Evolutionary conservation across 164 flowering plant species (phyloP).

Genomic region (grape (Vitis vinifera)): DNA sequence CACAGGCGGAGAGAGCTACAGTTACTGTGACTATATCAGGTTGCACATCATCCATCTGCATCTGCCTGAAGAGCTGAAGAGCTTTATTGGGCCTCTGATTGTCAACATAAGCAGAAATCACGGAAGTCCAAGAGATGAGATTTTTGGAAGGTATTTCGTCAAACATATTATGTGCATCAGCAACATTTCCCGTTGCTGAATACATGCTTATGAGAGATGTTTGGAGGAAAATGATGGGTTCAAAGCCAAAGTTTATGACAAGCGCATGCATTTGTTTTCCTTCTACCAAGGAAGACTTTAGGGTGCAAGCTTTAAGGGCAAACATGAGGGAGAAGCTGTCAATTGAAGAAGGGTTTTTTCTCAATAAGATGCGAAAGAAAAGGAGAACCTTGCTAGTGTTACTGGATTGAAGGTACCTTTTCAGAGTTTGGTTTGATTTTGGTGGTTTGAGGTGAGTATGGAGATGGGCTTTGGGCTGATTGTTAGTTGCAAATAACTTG

Average conservation of each 20-base stretch:
- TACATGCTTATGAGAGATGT: constrained; percentile 37
- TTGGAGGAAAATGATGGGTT: constrained; percentile 32
- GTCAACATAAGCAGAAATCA: constrained; percentile 43
- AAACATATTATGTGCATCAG: constrained; percentile 41
- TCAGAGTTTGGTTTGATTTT: constrained; percentile 28
- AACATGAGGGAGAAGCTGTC: constrained; percentile 37
- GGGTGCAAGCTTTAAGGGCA: constrained; percentile 39
- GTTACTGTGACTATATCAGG: constrained; percentile 41
- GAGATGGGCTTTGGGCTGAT: constrained; percentile 5
- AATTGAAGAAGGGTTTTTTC: constrained; percentile 21
- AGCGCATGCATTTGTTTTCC: constrained; percentile 35
- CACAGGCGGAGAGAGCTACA: constrained; percentile 46
- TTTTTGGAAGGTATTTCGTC: constrained; percentile 42
- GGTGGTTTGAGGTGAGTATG: constrained; percentile 18
- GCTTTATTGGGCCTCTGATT: constrained; percentile 38
- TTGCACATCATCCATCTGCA: constrained; percentile 36
- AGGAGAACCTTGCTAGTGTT: constrained; percentile 23
- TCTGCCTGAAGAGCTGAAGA: constrained; percentile 34
- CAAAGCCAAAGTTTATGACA: constrained; percentile 27
- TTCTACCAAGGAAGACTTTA: constrained; percentile 12
- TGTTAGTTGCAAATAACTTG: background rate
- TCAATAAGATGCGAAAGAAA: constrained; percentile 18
- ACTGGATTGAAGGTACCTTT: constrained; percentile 21
- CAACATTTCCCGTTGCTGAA: constrained; percentile 25
- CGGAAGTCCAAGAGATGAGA: constrained; percentile 43